phyloP scores from a whole-genome alignment of 2,329 filamentous ascomycete species.

The Pyricularia sp. region DNA sequence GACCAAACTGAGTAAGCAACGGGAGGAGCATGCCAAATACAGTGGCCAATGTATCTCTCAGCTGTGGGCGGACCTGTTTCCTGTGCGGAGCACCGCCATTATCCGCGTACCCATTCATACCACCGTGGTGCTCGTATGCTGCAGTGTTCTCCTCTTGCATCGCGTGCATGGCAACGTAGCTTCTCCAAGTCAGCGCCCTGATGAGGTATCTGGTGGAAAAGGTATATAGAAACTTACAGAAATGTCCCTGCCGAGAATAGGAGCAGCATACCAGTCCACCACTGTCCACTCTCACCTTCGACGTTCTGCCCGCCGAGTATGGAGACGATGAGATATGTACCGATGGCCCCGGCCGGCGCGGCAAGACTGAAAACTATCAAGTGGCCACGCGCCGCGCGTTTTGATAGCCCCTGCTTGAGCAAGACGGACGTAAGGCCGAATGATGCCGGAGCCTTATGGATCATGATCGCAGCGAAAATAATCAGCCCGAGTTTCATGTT shows the following conservation, averaged over 20 bases:
- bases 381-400: constrained; percentile 71
- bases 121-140: constrained; percentile 35
- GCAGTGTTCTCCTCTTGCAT: constrained; percentile 65
- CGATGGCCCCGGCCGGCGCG: constrained; percentile 71
- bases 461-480: constrained; percentile 92
- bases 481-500: constrained; percentile 72
- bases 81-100: constrained; percentile 28
- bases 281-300: constrained; percentile 52
- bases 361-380: constrained; percentile 84
- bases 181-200: constrained; percentile 21
- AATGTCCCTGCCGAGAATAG: constrained; percentile 96
- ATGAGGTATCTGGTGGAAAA: neutral
- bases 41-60: constrained; percentile 58
- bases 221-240: constrained; percentile 50
- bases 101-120: constrained; percentile 42
- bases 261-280: constrained; percentile 84
- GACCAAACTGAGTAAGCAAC: constrained; percentile 63
- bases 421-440: constrained; percentile 88
- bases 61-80: constrained; percentile 41
- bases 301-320: constrained; percentile 47
- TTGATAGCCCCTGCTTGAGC: constrained; percentile 81
- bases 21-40: constrained; percentile 68
- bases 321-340: constrained; percentile 70
- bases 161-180: constrained; percentile 96
- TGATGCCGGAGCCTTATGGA: constrained; percentile 91